phyloP scores from a whole-genome alignment of 352 stramenopile species.

The Phytophthora pistaciae region DNA sequence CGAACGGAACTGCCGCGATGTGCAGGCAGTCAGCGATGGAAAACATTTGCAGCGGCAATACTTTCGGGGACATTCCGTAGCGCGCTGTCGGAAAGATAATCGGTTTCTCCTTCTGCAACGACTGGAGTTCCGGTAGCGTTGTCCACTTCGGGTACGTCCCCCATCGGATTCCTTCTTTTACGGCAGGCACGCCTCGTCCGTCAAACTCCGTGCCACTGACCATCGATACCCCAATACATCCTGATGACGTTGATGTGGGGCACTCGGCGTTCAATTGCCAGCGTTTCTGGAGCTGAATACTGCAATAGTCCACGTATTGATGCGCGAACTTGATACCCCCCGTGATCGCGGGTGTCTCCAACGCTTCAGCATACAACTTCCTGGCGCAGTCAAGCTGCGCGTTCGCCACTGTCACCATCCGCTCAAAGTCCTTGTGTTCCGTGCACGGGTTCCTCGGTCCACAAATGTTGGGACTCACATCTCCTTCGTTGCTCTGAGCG shows the following conservation, averaged over 20 bases:
- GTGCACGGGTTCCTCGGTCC: conserved; percentile 69
- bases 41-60: conserved; percentile 82
- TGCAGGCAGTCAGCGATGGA: conserved; percentile 62
- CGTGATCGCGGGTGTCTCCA: conserved; percentile 41
- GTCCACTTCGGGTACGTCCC: conserved; percentile 76
- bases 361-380: conserved; percentile 63
- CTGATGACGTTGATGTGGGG: conserved; percentile 70
- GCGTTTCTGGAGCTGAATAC: conserved; percentile 62
- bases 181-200: conserved; percentile 59
- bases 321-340: conserved; percentile 62
- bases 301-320: conserved; percentile 84
- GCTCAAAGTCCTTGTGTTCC: conserved; percentile 82
- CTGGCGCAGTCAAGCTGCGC: conserved; percentile 74
- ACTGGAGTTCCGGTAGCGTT: conserved; percentile 77
- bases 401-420: conserved; percentile 82
- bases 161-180: conserved; percentile 81
- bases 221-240: conserved; percentile 88
- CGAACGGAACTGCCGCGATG: conserved; percentile 82
- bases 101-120: conserved; percentile 80
- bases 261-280: conserved; percentile 83
- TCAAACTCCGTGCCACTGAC: conserved; percentile 84
- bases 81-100: conserved; percentile 83
- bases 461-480: conserved; percentile 94
- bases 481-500: conserved; percentile 94
- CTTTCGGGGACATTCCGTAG: conserved; percentile 74